These are phyloP conservation scores for Ogataea angusta DNA, from an alignment of 805 yeast genomes.

Conservation along the genomic window DNA sequence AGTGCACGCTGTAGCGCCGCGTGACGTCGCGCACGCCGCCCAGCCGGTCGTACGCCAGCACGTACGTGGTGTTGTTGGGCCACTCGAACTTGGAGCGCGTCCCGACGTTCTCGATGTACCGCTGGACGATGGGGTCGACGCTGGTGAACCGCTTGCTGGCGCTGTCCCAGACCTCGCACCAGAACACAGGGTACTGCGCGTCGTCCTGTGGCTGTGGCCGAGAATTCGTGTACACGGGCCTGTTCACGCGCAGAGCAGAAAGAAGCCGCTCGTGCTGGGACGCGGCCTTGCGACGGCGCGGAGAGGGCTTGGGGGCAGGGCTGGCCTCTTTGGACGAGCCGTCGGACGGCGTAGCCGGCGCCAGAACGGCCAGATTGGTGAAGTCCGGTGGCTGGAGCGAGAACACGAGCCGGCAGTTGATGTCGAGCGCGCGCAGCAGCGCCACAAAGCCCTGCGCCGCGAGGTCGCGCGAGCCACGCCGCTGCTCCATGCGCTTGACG, in stretches of 20 bases:
- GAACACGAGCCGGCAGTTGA: slow-evolving; percentile 71
- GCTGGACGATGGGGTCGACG: slow-evolving; percentile 71
- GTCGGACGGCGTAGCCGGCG: slow-evolving; percentile 8
- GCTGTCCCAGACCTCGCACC: slow-evolving; percentile 94
- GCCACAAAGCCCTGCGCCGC: slow-evolving; percentile 88
- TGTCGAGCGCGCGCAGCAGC: slow-evolving; percentile 62
- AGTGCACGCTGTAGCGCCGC: slow-evolving; percentile 68
- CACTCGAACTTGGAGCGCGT: slow-evolving; percentile 57
- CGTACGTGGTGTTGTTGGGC: slow-evolving; percentile 65
- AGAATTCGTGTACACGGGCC: slow-evolving; percentile 19
- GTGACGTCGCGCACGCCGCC: slow-evolving; percentile 80
- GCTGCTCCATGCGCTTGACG: slow-evolving; percentile 37
- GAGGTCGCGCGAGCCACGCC: slow-evolving; percentile 70
- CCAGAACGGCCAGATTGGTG: slow-evolving; percentile 37
- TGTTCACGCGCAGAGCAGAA: slow-evolving; percentile 27
- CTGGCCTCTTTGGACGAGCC: slow-evolving; percentile 12
- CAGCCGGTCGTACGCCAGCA: slow-evolving; percentile 65
- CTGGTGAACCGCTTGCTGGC: slow-evolving; percentile 74
- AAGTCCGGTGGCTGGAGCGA: slow-evolving; percentile 92
- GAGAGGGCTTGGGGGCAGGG: slow-evolving; percentile 2
- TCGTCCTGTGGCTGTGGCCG: slow-evolving; percentile 7
- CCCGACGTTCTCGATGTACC: slow-evolving; percentile 60
- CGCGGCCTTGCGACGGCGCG: slow-evolving; percentile 12
- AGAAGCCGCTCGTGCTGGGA: slow-evolving; percentile 30
- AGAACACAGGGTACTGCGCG: slow-evolving; percentile 63